Evolutionary conservation across 805 yeast species (phyloP), one percentile per base, ranked within the genome.

Genomic region (Lipomyces sp.): DNA sequence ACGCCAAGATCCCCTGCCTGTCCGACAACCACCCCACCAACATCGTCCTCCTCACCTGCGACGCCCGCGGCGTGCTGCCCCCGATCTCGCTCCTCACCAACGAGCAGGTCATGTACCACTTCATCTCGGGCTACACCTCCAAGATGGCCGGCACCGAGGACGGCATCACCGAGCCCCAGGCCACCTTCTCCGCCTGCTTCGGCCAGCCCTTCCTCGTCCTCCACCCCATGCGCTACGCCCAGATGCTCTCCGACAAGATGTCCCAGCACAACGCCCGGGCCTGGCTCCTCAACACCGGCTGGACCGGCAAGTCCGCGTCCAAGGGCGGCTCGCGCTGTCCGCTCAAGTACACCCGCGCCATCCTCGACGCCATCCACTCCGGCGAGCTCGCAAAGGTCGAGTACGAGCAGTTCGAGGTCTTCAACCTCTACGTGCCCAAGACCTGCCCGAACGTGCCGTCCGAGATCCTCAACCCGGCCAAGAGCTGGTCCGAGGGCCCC

Each of bases 61-160:
- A 91, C 68, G 98, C 98, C 57, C 81, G 95, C 55, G 98, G 98
- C 75, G 97, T 91, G 35, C 78, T 91, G 64, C 98, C 98, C 48
- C 98, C 98, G 58, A 95, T 91, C 59, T 89, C 97, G 58, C 87
- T 84, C 73, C 80, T 91, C 70, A 79, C 95, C 36, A 88, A 88
- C 68, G 86, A 91, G 63, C 98, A 91, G 75, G 98, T 91, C 60
- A 91, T 93, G 98, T 91, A 93, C 80, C 98, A 91, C 75, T 91
- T 91, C 75, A 91, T 91, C 64, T 85, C 95, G 59, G 98, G 98
- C 66, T 91, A 91, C 80, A 91, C 98, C 57, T 91, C 98, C 49
- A 91, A 93, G 81, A 91, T 91, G 95, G 96, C 98, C 57, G 98
- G 98, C 71, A 91, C 98, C 47, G 98, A 91, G 75, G 95, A 87